These are phyloP conservation scores for Arbutus unedo DNA, from an alignment of 148 eudicot species.

Conservation along the genomic window DNA sequence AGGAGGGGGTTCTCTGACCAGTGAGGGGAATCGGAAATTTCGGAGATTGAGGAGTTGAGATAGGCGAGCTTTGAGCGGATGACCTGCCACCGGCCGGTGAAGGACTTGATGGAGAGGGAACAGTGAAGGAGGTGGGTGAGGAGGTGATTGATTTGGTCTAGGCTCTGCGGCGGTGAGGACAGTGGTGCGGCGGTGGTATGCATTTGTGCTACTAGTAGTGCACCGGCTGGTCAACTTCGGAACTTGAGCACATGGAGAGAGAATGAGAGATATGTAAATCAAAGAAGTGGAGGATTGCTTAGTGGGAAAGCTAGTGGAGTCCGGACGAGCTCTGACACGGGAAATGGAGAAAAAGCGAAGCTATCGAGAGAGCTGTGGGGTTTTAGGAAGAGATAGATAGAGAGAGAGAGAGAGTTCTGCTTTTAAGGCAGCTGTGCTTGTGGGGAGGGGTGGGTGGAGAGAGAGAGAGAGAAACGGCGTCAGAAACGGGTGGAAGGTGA, in stretches of 20 bases:
- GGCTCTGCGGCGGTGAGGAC: constrained; percentile 31
- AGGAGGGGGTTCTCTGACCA: constrained; percentile 52
- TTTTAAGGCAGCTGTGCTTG: constrained; percentile 11
- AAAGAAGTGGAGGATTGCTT: constrained; percentile 5
- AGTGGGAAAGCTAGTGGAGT: constrained; percentile 7
- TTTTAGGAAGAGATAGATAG: constrained; percentile 8
- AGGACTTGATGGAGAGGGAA: constrained; percentile 46
- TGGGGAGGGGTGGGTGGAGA: not conserved
- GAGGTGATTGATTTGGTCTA: constrained; percentile 27
- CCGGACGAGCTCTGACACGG: constrained; percentile 5
- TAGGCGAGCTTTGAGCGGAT: constrained; percentile 43
- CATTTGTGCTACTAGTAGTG: constrained; percentile 17
- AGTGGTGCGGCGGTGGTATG: constrained; percentile 32
- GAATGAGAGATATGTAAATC: not conserved
- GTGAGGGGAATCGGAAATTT: constrained; percentile 45
- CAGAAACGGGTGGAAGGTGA: not conserved
- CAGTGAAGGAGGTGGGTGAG: constrained; percentile 41
- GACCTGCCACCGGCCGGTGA: constrained; percentile 51
- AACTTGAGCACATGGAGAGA: constrained; percentile 5
- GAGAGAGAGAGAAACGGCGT: not conserved
- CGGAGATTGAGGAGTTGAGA: constrained; percentile 37
- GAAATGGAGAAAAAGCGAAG: constrained; percentile 21
- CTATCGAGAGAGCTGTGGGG: constrained; percentile 19
- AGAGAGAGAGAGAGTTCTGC: not conserved
- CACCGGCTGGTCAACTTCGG: not conserved